A percentile compares a stretch with the other conserved stretches of the same genome.
phyloP scores from a whole-genome alignment of 2,329 filamentous ascomycete genomes.

The Penicillium sumatraense region DNA sequence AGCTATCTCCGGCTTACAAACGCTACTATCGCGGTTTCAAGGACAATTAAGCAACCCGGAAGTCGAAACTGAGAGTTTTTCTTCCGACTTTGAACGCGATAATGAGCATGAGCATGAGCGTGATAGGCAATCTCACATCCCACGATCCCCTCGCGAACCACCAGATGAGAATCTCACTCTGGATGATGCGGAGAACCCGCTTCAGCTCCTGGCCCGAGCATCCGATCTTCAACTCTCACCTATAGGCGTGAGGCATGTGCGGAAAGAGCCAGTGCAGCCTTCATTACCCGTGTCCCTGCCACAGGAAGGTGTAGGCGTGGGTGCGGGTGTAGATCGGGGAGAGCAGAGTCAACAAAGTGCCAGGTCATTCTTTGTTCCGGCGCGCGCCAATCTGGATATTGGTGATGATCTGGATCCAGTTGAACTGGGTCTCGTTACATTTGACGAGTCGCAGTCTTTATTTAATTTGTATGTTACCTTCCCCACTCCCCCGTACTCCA shows the following conservation, averaged over 20 bases:
- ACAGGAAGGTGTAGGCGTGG: slow-evolving; percentile 1
- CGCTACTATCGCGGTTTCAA: slow-evolving; percentile 56
- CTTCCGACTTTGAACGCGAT: slow-evolving; percentile 36
- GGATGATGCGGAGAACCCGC: slow-evolving; percentile 75
- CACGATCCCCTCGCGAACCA: slow-evolving; percentile 27
- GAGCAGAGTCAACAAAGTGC: slow-evolving; percentile 38
- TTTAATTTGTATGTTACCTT: slow-evolving; percentile 63
- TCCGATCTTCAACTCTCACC: slow-evolving; percentile 68
- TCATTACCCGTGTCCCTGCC: slow-evolving; percentile 42
- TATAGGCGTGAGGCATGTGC: slow-evolving; percentile 28
- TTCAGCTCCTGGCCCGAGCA: slow-evolving; percentile 73
- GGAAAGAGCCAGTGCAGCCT: slow-evolving; percentile 27
- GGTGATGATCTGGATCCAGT: slow-evolving; percentile 70
- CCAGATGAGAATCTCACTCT: slow-evolving; percentile 62
- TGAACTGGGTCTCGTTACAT: slow-evolving; percentile 69
- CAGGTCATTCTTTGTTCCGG: slow-evolving; percentile 69
- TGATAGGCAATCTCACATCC: slow-evolving; percentile 27
- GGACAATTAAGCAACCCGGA: slow-evolving; percentile 36
- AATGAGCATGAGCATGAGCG: background rate
- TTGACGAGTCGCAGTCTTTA: slow-evolving; percentile 66
- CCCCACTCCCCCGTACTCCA: background rate
- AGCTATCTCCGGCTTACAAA: slow-evolving; percentile 51
- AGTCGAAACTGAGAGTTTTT: slow-evolving; percentile 13
- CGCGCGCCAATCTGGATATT: slow-evolving; percentile 66
- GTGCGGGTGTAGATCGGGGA: background rate